Evolutionary conservation across 2,329 filamentous ascomycete species (phyloP), one percentile per base, ranked within the genome.

Genomic region (Tolypocladium tundrense): DNA sequence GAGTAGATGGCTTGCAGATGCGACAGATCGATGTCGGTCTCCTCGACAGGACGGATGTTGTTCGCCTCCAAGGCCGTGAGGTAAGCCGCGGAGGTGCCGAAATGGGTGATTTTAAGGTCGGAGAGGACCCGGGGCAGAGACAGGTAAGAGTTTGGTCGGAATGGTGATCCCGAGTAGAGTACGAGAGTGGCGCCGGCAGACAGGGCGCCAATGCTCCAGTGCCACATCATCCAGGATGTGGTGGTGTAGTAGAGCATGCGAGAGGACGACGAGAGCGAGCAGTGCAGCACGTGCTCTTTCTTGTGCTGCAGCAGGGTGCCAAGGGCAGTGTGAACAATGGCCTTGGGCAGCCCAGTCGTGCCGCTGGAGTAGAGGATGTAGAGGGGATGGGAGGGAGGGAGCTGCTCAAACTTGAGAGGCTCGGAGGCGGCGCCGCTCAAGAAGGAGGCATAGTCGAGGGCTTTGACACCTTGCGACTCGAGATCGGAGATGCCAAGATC

Each of bases 191-290:
- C 83, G 56, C 93, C 93, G 37, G 85, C 86, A 11, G 92, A 89
- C 4, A 97, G 84, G 7, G 87, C 90, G 1, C 90, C 93, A 24
- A 97, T 83, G 45, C 92, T 86, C 92, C 93, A 97, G 71, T 97
- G 93, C 91, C 92, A 97, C 93, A 97, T 97, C 92, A 99, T 97
- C 94, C 92, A 97, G 0, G 91, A 95, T 13, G 88, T 91, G 4
- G 92, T 97, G 1, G 91, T 96, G 75, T 92, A 97, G 76, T 97
- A 97, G 72, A 97, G 89, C 68, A 97, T 80, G 24, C 87, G 82
- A 48, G 91, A 90, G 2, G 79, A 76, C 0, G 87, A 81, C 10
- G 81, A 79, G 62, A 99, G 85, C 27, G 91, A 91, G 70, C 88
- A 90, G 69, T 97, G 93, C 3, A 97, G 79, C 53, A 88, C 81